phyloP scores from a whole-genome alignment of 345 rosid genomes.

The Viola odorata region DNA sequence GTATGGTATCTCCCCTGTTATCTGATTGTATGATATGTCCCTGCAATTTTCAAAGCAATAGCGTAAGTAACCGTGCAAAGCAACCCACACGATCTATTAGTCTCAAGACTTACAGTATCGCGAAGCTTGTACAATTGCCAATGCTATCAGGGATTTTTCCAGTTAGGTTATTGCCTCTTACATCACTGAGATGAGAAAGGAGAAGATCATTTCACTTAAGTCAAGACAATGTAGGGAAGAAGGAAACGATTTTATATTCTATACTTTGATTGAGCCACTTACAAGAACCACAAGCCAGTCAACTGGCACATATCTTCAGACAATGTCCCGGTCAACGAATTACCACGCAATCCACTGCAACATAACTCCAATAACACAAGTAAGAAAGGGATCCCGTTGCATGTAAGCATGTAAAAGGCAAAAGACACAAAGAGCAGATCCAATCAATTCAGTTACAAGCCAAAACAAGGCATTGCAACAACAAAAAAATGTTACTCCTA shows the following conservation, averaged over 20 bases:
- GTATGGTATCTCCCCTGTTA: slow-evolving; percentile 84
- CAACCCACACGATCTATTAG: no score
- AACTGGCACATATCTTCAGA: slow-evolving; percentile 92
- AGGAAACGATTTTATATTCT: not conserved
- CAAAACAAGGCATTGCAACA: no score
- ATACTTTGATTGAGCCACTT: slow-evolving; percentile 24
- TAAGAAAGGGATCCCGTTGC: no score
- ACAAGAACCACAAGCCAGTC: slow-evolving; percentile 96
- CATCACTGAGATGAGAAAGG: slow-evolving; percentile 53
- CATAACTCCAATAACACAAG: not conserved
- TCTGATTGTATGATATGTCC: slow-evolving; percentile 85
- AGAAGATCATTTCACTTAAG: not conserved
- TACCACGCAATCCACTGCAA: slow-evolving; percentile 77
- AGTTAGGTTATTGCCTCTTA: slow-evolving; percentile 77
- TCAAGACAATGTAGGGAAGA: not conserved
- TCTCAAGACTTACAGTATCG: slow-evolving; percentile 62
- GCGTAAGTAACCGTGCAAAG: not conserved
- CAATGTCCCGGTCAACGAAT: slow-evolving; percentile 66
- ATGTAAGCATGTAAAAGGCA: not conserved
- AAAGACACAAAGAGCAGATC: not conserved
- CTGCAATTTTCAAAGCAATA: slow-evolving; percentile 21
- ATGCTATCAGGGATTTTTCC: slow-evolving; percentile 81
- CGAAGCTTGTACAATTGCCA: slow-evolving; percentile 96
- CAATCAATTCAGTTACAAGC: not conserved
- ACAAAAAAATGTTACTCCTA: not conserved